These are phyloP conservation scores for Trypanosoma rangeli DNA, from an alignment of 208 protist species.

Conservation along the genomic window DNA sequence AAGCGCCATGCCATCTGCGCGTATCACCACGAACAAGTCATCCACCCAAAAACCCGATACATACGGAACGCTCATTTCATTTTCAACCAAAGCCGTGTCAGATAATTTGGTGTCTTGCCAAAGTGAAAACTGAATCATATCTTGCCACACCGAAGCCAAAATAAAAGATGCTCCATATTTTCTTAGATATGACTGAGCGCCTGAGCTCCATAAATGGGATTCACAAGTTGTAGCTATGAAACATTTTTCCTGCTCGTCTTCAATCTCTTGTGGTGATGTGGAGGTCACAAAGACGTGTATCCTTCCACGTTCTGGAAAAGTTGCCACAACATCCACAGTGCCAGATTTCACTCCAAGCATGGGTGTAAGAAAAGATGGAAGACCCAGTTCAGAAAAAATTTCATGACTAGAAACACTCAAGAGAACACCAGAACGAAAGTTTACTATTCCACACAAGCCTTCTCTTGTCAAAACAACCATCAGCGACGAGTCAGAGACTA, in stretches of 20 bases:
- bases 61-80: conserved; percentile 29
- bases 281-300: conserved; percentile 8
- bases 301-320: conserved; percentile 6
- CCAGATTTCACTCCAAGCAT: conserved; percentile 1
- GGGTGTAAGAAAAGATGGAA: conserved; percentile 7
- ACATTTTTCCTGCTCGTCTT: background rate
- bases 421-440: conserved; percentile 15
- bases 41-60: conserved; percentile 27
- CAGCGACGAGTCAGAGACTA: conserved; percentile 13
- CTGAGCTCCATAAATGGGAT: background rate
- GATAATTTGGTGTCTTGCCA: conserved; percentile 1
- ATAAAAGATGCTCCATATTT: conserved; percentile 15
- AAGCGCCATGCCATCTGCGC: conserved; percentile 24
- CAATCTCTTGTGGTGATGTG: background rate
- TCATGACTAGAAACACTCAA: conserved; percentile 4
- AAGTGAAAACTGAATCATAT: conserved; percentile 27
- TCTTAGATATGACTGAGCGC: conserved; percentile 17
- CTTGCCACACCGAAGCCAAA: conserved; percentile 26
- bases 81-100: conserved; percentile 10
- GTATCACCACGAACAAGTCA: conserved; percentile 22
- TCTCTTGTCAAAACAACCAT: conserved; percentile 21
- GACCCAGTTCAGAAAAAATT: conserved; percentile 8
- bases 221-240: background rate
- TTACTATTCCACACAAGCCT: conserved; percentile 23
- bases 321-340: conserved; percentile 20